Evolutionary conservation across 1,139 yeast species (phyloP), one percentile per base, ranked within the genome.

Genomic region (Yamadazyma buinensis): DNA sequence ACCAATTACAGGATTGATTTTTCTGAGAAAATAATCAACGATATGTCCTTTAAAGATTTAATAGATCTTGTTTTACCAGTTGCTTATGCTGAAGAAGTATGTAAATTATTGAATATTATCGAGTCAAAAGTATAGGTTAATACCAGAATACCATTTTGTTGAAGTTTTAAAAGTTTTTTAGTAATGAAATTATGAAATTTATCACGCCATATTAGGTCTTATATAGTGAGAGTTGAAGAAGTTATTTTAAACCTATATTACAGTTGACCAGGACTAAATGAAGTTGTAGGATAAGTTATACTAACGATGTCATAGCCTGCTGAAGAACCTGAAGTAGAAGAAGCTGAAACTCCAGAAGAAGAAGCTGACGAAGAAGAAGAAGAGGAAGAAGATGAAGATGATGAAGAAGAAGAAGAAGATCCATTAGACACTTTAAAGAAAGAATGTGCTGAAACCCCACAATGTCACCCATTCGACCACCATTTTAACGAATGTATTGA

Each of bases 401-500:
- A 84, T 19, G 94, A 84, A 45, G 94, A 82, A 36, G 92, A 80
- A 59, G 65, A 55, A 27, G 74, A 54, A 36, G 95, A 84, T 60
- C 94, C 81, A 58, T 61, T 79, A 43, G 92, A 80, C 41, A 67
- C 73, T 35, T 61, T 84, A 54, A 76, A 75, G 55, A 83, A 72
- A 47, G 84, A 80, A 60, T 81, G 94, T 67, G 68, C 77, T 45
- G 68, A 77, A 44, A 72, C 80, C 35, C 73, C 76, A 40, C 80
- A 78, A 41, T 86, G 95, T 64, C 75, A 80, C 52, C 80, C 80
- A 47, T 76, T 73, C 61, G 74, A 77, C 58, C 97, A 90, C 66
- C 97, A 90, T 67, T 88, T 84, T 69, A 82, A 84, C 44, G 97
- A 90, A 65, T 92, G 98, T 75, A 79, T 80, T 41, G 97, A 84